Conservation (phyloP, 2,329 filamentous ascomycete species). For the Xylaria sp. region DNA sequence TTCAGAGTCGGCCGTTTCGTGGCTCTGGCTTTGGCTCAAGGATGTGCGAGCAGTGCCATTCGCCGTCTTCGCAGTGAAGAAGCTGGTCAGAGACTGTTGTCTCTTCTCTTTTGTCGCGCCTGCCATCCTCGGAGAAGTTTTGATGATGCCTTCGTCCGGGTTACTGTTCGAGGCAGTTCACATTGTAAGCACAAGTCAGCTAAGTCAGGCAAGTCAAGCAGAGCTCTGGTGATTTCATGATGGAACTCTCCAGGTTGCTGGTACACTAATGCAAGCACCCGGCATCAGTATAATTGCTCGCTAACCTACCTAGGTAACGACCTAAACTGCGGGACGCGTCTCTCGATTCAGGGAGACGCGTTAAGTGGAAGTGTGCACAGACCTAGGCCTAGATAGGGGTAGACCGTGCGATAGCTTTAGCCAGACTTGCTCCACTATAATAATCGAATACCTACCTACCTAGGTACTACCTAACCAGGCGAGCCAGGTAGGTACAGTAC, state of each 20-base stretch:
- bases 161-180: constrained; percentile 18
- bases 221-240: constrained; percentile 27
- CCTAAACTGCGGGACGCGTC: constrained; percentile 23
- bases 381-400: background rate
- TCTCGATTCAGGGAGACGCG: constrained; percentile 27
- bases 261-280: constrained; percentile 36
- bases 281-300: background rate
- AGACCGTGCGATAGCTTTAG: background rate
- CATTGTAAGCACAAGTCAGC: constrained; percentile 17
- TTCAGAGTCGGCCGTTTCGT: constrained; percentile 44
- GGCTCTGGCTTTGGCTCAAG: constrained; percentile 8
- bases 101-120: constrained; percentile 66
- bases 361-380: constrained; percentile 27
- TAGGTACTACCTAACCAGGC: background rate
- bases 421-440: constrained; percentile 7
- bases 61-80: constrained; percentile 75
- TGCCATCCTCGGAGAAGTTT: constrained; percentile 49
- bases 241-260: constrained; percentile 32
- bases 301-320: background rate
- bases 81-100: constrained; percentile 86
- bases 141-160: constrained; percentile 2
- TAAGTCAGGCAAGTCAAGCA: background rate
- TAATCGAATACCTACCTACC: background rate
- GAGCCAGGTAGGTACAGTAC: too few species aligned
- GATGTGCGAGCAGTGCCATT: constrained; percentile 56